These are phyloP conservation scores for Przewalskia tangutica DNA, from an alignment of 257 asterid species.

Conservation along the genomic window DNA sequence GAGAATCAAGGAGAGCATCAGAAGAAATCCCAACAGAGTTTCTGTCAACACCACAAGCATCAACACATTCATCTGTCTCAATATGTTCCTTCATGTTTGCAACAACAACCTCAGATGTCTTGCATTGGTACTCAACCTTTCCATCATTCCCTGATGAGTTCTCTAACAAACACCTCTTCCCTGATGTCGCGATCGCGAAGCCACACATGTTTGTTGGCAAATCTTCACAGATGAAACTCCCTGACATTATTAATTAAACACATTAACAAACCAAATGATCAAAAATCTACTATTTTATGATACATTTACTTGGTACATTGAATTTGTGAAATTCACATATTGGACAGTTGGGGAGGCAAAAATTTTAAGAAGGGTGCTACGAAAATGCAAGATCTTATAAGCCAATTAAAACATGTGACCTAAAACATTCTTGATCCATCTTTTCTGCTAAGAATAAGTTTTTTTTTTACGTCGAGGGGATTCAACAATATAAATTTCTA, in stretches of 20 bases:
- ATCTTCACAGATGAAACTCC: conserved; percentile 54
- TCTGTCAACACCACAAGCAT: conserved; percentile 59
- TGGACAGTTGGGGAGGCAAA: background rate
- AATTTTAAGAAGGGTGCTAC: background rate
- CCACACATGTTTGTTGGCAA: conserved; percentile 43
- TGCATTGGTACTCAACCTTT: conserved; percentile 32
- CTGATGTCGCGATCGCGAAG: conserved; percentile 51
- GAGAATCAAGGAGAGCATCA: conserved; percentile 47
- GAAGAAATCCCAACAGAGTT: conserved; percentile 63
- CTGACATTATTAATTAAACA: conserved; percentile 7
- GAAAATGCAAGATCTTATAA: background rate
- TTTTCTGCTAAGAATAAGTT: background rate
- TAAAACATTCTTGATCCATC: background rate
- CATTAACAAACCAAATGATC: background rate
- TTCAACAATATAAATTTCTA: background rate
- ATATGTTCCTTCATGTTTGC: conserved; percentile 39
- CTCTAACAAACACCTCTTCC: conserved; percentile 66
- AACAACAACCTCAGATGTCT: conserved; percentile 54
- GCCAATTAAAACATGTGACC: background rate
- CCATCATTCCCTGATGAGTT: conserved; percentile 23
- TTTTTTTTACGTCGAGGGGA: too few relatives aligned
- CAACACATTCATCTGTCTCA: conserved; percentile 53
- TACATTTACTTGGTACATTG: background rate
- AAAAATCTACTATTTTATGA: background rate
- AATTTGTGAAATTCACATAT: background rate